phyloP scores from a whole-genome alignment of 2,329 filamentous ascomycete genomes.

The Nemania sp. region DNA sequence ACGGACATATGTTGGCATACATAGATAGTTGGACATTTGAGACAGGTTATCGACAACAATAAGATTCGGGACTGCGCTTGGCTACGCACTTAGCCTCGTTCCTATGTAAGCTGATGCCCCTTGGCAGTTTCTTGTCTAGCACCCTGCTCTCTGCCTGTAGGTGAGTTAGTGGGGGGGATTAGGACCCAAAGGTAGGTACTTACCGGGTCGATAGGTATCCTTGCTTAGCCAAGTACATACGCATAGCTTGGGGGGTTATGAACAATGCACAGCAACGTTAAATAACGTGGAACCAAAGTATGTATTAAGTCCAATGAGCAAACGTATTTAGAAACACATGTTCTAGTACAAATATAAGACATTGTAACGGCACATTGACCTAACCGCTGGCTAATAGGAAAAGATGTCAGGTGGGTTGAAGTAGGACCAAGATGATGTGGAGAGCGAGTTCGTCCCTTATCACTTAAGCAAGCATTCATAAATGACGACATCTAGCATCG shows the following conservation, averaged over 20 bases:
- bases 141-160: not conserved
- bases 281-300: too few relatives aligned
- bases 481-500: constrained; percentile 27
- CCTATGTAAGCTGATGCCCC: constrained; percentile 6
- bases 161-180: not conserved
- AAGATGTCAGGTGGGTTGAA: not conserved
- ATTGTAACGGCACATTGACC: not conserved
- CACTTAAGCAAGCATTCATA: not conserved
- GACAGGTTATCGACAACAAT: constrained; percentile 9
- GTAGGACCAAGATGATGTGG: not conserved
- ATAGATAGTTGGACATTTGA: constrained; percentile 24
- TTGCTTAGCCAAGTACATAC: too few relatives aligned
- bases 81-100: constrained; percentile 26
- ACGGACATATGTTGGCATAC: constrained; percentile 22
- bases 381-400: not conserved
- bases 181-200: too few relatives aligned
- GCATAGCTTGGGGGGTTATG: too few relatives aligned
- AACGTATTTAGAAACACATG: not conserved
- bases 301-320: not conserved
- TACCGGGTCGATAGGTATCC: too few relatives aligned
- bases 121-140: not conserved
- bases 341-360: not conserved
- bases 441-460: not conserved
- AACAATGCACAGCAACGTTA: not conserved
- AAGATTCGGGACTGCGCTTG: constrained; percentile 22